phyloP scores from a whole-genome alignment of 768 basidiomycete species.

The Rhodocollybia butyracea region DNA sequence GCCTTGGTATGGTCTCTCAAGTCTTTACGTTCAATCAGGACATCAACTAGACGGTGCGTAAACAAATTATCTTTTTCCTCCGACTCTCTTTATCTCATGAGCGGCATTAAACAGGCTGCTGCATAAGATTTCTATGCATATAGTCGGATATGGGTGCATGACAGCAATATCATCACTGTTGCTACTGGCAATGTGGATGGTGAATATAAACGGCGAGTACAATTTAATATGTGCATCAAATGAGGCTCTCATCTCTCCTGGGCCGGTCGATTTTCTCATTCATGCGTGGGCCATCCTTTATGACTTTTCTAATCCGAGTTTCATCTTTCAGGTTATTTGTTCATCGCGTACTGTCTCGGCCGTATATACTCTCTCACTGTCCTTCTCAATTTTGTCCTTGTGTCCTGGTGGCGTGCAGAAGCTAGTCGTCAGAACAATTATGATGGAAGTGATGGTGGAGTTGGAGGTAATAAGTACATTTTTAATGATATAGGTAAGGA shows the following conservation, averaged over 20 bases:
- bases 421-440: too few species aligned
- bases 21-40: neutral
- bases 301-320: too few species aligned
- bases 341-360: neutral
- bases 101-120: neutral
- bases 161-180: neutral
- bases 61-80: neutral
- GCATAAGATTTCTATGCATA: neutral
- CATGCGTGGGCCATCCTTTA: too few species aligned
- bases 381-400: neutral
- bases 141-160: neutral
- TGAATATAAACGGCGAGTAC: neutral
- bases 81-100: neutral
- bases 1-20: neutral
- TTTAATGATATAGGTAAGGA: too few species aligned
- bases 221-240: neutral
- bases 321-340: neutral
- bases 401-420: neutral
- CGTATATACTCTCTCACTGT: conserved; percentile 1
- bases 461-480: too few species aligned
- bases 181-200: neutral
- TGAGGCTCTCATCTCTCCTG: too few species aligned
- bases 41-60: neutral
- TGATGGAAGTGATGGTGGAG: too few species aligned
- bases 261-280: too few species aligned